Evolutionary conservation across 2,329 filamentous ascomycete species (phyloP), one percentile per base, ranked within the genome.

Genomic region (Stagonosporopsis cucurbitacearum): DNA sequence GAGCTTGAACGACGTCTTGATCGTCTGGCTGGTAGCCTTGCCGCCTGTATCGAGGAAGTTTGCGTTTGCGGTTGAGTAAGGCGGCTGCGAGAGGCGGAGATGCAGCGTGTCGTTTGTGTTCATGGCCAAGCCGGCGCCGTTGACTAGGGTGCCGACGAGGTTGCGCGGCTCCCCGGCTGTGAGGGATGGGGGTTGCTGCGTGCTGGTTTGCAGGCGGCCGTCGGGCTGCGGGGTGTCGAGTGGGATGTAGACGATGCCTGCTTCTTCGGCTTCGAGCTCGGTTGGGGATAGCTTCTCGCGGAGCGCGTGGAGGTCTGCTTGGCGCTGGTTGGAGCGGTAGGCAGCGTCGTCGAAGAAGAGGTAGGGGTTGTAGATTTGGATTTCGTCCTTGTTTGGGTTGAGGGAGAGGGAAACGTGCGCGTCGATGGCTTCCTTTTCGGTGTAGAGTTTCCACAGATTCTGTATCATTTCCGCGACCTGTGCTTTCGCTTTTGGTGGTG

Each of bases 1-100:
- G 12, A 93, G 83, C 53, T 87, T 82, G 71, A 96, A 95, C 1
- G 86, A 88, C 52, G 86, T 85, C 69, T 88, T 87, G 63, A 96
- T 91, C 0, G 92, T 96, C 61, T 89, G 86, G 26, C 85, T 85
- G 0, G 92, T 96, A 0, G 92, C 92, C 73, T 96, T 95, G 32
- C 92, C 92, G 25, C 93, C 92, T 0, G 91, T 96, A 72, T 96
- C 92, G 50, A 96, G 82, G 73, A 96, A 96, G 67, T 96, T 96
- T 11, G 91, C 86, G 22, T 88, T 88, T 30, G 80, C 76, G 2
- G 90, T 90, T 8, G 55, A 54, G 42, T 53, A 58, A 3, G 69
- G 64, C 8, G 59, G 57, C 15, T 85, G 77, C 0, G 84, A 81
- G 9, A 96, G 84, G 25, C 70, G 84, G 12, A 86, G 78, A 2